Evolutionary conservation across 2,329 filamentous ascomycete species (phyloP).

Genomic region (Byssothecium circinans): DNA sequence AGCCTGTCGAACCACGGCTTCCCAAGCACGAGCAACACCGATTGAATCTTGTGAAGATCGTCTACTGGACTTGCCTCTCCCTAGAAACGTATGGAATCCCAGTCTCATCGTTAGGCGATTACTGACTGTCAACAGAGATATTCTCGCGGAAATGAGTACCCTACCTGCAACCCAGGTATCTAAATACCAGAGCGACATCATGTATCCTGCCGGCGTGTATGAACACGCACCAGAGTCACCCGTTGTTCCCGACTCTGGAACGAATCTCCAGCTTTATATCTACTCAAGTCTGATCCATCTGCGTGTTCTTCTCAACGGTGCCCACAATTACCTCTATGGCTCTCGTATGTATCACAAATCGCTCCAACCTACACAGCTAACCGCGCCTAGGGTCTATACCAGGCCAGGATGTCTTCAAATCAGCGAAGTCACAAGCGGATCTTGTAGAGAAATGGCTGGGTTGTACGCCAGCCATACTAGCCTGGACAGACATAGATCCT

Average conservation of each 20-base stretch:
- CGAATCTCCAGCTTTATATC: slow-evolving; percentile 49
- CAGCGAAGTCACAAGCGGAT: slow-evolving; percentile 29
- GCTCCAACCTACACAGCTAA: too few species aligned
- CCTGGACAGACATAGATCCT: slow-evolving; percentile 67
- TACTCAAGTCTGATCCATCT: slow-evolving; percentile 65
- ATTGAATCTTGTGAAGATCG: slow-evolving; percentile 56
- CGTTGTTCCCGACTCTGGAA: slow-evolving; percentile 13
- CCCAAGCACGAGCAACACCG: slow-evolving; percentile 36
- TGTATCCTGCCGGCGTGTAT: slow-evolving; percentile 65
- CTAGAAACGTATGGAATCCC: slow-evolving; percentile 69
- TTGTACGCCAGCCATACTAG: slow-evolving; percentile 56
- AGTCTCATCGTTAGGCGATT: not conserved
- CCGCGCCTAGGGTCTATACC: not conserved
- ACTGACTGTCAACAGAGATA: slow-evolving; percentile 62
- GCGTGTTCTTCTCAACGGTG: slow-evolving; percentile 58
- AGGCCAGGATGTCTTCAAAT: not conserved
- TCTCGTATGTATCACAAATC: slow-evolving; percentile 23
- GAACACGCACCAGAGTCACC: slow-evolving; percentile 29
- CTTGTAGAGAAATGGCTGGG: slow-evolving; percentile 58
- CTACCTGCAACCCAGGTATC: slow-evolving; percentile 64
- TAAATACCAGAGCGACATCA: slow-evolving; percentile 61
- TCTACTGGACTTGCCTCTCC: slow-evolving; percentile 93
- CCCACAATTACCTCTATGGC: slow-evolving; percentile 59
- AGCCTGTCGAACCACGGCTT: slow-evolving; percentile 13
- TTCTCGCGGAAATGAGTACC: slow-evolving; percentile 78